Base-by-base conservation (phyloP, 2,329 filamentous ascomycete genomes). In the Sarocladiaceae sp. region DNA sequence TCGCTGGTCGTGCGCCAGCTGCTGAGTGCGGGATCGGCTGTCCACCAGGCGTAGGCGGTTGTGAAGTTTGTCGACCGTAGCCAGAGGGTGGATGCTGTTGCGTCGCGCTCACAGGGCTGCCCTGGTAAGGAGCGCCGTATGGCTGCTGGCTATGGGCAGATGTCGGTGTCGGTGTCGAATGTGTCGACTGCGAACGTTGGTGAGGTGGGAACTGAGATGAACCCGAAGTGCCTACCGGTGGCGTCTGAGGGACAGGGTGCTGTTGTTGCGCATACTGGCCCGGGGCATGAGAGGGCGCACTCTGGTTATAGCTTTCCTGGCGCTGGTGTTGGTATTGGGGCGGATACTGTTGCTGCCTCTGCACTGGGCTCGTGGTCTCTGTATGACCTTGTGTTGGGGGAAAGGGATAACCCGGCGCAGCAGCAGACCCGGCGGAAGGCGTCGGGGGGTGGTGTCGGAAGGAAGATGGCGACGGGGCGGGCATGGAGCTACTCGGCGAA, bases 111-210 rank as follows among this genome's bases (percentile, higher is more conserved):
- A 73, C 59, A 39, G 78, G 78, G 52, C 78, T 82, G 31, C 68
- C 70, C 48, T 77, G 74, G 50, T 73, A 76, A 21, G 72, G 66
- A 45, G 64, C 59, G 11, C 70, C 71, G 52, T 72, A 77, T 7
- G 70, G 69, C 35, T 73, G 73, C 58, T 81, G 77, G 54, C 73
- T 75, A 37, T 80, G 77, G 13, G 77, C 73, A 31, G 78, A 80
- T 6, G 76, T 80, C n/a, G 78, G 78, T 27, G 79, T 82, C 10
- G 76, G 65, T 20, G 70, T 73, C 11, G 78, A 81, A 45, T 81
- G 74, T 5, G 72, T 65, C 18, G 78, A 82, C 45, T 74, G 74
- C 33, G 78, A 78, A 53, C 76, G 63, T 48, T 70, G 69, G 45
- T 73, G 72, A 9, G 58, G 50, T 40, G 64, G 56, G 51, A 58